Evolutionary conservation across 805 yeast genomes (phyloP), one percentile per base, ranked within the genome.

Genomic region (Citeromyces matritensis): DNA sequence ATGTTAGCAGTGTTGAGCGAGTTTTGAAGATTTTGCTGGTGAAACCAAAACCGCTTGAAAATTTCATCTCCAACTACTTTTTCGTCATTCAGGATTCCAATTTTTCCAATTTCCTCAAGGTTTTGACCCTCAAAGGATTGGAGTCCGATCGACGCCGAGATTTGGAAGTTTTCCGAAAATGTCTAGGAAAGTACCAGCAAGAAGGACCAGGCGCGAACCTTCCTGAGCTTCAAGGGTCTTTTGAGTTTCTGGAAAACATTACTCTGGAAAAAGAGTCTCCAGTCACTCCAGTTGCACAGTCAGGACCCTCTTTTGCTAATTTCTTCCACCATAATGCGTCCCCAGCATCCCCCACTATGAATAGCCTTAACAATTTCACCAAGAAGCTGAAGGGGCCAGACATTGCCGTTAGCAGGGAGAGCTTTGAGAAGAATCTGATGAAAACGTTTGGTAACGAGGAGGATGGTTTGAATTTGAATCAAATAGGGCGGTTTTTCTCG

Each of bases 11-110:
- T 34, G 41, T 80, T 3, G 88, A 81, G 42, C 58, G 68, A 2
- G 50, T 84, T n/a, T 56, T 84, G 35, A 79, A 80, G 44, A 67
- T 83, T 3, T 49, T 84, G 23, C 56, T 77, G 48, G 69, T 80
- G 0, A 72, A 74, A 9, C 51, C 61, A 5, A 63, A 69, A n/a
- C 93, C 93, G n/a, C 63, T 67, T 33, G 70, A 65, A 33, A 63
- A 60, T 6, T 62, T 82, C 14, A 71, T 80, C 2, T 66, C 70
- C 30, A 70, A 63, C 43, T 83, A 83, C 48, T 69, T 81, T 44
- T 60, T 63, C 34, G 55, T 79, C 9, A 61, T 83, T 32, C 75
- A 75, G 6, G 94, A 83, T 51, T 61, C 62, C 30, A 69, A 73
- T 15, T 53, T 68, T 19, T 49, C 51, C 8, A 83, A 83, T 45